Evolutionary conservation across 2,329 filamentous ascomycete species (phyloP), one percentile per base, ranked within the genome.

Genomic region (Phialemonium atrogriseum): DNA sequence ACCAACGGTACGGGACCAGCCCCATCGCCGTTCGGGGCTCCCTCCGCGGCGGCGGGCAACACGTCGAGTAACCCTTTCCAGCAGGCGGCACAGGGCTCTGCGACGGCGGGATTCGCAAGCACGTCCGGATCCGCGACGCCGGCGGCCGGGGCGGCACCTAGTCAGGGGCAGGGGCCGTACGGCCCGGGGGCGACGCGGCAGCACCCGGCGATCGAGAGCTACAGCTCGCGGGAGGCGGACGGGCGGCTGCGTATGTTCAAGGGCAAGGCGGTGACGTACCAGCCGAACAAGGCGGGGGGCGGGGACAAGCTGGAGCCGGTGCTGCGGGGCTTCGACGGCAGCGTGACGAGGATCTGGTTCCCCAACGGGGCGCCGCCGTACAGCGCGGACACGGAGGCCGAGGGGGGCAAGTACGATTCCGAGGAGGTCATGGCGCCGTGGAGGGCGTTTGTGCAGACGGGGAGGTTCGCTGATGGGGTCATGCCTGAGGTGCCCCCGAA

Each of bases 401-500:
- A 72, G 6, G 50, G 54, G 5, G 30, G 35, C 2, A 38, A 50
- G 22, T 84, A 84, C 40, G 68, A 73, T 13, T 43, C 48, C 5
- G 34, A 36, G 18, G 32, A 34, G 1, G 44, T 47, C 7, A 33
- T 38, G 39, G 67, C 76, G 2, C 69, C 67, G 35, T 68, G 73
- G 13, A 73, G 73, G 47, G 65, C 64, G 22, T 77, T 87, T 50
- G 62, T 68, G 27, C 64, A 74, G 40, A 73, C 72, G 13, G 84
- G 84, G 1, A 56, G 53, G 19, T 94, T 94, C 53, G 66, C 71
- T 24, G 75, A 76, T 21, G 80, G 79, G 1, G 47, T 77, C 6
- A 81, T 94, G 60, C 88, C 88, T 0, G 68, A 81, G 44, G 60
- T 86, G 27, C 84, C 88, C 13, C 88, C 88, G 0, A 79, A 78